phyloP scores from a whole-genome alignment of 2,329 filamentous ascomycete genomes.

The Coniosporium tulheliwenetii region DNA sequence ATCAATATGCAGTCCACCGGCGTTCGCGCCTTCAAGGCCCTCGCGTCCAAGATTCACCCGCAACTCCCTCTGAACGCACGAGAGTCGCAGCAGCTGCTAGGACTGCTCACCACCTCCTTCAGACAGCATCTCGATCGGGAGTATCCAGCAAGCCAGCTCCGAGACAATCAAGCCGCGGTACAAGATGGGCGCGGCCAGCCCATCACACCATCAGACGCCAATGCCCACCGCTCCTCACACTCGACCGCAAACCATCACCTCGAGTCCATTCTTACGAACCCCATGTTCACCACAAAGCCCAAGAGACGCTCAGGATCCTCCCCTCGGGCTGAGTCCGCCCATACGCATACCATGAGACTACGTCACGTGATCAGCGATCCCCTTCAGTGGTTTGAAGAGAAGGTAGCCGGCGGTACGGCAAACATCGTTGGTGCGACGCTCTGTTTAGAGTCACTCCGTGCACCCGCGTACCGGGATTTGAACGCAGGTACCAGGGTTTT shows the following conservation, averaged over 20 bases:
- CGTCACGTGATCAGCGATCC: conserved; percentile 15
- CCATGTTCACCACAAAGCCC: conserved; percentile 22
- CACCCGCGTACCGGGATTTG: too few species aligned
- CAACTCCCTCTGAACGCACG: conserved; percentile 37
- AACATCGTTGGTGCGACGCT: conserved; percentile 20
- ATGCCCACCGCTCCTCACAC: conserved; percentile 16
- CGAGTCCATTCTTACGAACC: conserved; percentile 33
- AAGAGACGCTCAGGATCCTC: neutral
- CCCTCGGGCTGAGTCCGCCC: neutral
- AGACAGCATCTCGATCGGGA: conserved; percentile 44
- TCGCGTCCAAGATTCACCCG: conserved; percentile 37
- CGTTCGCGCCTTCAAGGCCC: conserved; percentile 29
- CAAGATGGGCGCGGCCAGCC: neutral
- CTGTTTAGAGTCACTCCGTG: conserved; percentile 18
- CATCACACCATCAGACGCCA: conserved; percentile 5
- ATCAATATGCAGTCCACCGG: conserved; percentile 35
- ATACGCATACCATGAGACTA: neutral
- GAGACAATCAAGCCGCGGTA: neutral
- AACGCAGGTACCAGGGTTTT: too few species aligned
- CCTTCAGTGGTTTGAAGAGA: conserved; percentile 22
- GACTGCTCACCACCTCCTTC: conserved; percentile 46
- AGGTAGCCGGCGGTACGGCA: conserved; percentile 21
- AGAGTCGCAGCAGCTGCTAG: conserved; percentile 44
- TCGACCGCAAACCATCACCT: conserved; percentile 29
- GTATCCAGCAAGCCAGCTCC: conserved; percentile 26